Evolutionary conservation across 78 protist genomes (phyloP), one percentile per base, ranked within the genome.

Genomic region (Dictyostelium capitatum): DNA sequence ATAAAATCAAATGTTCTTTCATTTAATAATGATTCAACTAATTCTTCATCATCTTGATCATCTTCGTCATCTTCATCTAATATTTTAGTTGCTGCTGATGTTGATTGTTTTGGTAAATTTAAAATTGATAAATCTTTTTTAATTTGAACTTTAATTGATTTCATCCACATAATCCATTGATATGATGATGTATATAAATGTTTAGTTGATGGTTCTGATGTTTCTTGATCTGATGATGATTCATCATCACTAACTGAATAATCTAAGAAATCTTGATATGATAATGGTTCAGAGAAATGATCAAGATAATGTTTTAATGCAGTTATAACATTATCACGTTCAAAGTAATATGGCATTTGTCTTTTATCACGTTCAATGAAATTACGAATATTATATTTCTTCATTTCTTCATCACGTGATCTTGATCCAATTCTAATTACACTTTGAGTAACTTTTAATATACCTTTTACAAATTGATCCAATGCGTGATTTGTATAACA

Each of bases 401-500:
- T 82, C n/a, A 87, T 73, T 37, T 41, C 62, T 20, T 50, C 53
- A 14, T 87, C 93, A 30, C 57, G 64, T 17, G 82, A 72, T 65
- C 93, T 75, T 12, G 81, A 46, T 6, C 89, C 95, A 30, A 81
- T 28, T 57, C 89, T 51, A 57, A 90, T 80, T 7, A 69, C 62
- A 30, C 48, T 80, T 1, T 19, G 37, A 0, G 79, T 90, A 15
- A 46, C 64, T 43, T 82, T 65, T 6, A 72, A 6, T 32, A 96
- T 41, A 20, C 20, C 78, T 32, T 96, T 93, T 10, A 98, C 73
- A 54, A 97, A 97, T 57, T 95, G 97, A 80, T 98, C 99, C 28
- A 98, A 84, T 1, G 99, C 98, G 80, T 98, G 99, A 81, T 98
- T 98, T 41, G 99, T 97, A 67, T 89, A 90, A 80, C 97, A 90